phyloP scores from a whole-genome alignment of 2,329 filamentous ascomycete species.

The Dothiorella sarmentorum region DNA sequence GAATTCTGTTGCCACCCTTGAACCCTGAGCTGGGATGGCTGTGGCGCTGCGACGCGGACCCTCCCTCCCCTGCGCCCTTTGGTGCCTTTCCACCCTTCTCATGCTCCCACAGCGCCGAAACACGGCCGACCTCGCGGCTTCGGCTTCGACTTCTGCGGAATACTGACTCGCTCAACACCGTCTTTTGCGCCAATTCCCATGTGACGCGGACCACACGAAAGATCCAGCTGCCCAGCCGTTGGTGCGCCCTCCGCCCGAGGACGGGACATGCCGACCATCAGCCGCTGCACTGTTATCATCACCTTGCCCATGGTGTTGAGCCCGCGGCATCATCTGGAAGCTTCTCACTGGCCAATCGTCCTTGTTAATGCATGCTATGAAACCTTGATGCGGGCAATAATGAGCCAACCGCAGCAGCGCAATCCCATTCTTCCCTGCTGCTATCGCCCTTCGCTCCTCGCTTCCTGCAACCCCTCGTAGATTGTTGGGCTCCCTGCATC shows the following conservation, averaged over 20 bases:
- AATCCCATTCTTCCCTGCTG: neutral
- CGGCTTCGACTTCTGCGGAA: neutral
- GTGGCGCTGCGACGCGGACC: neutral
- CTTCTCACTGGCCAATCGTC: neutral
- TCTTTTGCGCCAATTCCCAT: constrained; percentile 13
- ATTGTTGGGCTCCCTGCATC: constrained; percentile 7
- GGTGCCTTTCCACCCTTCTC: neutral
- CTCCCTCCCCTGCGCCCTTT: too few species aligned
- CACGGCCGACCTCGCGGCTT: neutral
- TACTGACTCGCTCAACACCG: constrained; percentile 13
- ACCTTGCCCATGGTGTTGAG: neutral
- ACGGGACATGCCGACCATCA: neutral
- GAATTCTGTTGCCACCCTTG: constrained; percentile 7
- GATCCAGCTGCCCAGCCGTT: constrained; percentile 5
- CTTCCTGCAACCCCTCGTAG: constrained; percentile 1
- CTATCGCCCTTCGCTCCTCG: neutral
- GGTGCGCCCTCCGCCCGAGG: neutral
- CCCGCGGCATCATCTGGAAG: neutral
- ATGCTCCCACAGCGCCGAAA: neutral
- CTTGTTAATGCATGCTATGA: neutral
- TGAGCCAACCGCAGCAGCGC: neutral
- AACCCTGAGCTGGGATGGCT: constrained; percentile 3
- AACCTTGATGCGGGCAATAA: neutral
- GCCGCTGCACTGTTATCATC: neutral
- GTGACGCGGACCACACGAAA: constrained; percentile 13